Evolutionary conservation across 108 stramenopile species (phyloP).

Genomic region (Cyclotella choctawhatcheeana): DNA sequence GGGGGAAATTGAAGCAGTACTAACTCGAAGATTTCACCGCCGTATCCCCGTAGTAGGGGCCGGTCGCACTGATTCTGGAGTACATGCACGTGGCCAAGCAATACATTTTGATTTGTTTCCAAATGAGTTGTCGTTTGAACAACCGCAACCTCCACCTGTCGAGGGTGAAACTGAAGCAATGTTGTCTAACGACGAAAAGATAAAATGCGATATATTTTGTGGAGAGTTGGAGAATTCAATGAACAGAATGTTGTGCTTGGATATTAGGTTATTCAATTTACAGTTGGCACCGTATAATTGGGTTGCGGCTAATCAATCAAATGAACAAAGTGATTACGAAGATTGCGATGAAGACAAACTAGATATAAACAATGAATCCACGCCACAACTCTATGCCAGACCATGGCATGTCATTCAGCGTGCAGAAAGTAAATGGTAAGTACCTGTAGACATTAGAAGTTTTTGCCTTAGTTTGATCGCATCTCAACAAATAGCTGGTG

Average conservation of each 20-base stretch:
- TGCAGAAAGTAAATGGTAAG: conserved; percentile 63
- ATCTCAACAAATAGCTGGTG: too few species aligned
- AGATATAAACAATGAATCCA: conserved; percentile 2
- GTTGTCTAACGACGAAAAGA: conserved; percentile 8
- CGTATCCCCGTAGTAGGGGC: conserved; percentile 75
- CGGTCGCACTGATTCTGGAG: conserved; percentile 83
- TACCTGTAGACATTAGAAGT: too few species aligned
- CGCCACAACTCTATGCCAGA: conserved; percentile 2
- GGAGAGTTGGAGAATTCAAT: conserved; percentile 52
- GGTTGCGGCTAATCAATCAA: conserved; percentile 14
- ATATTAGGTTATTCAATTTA: conserved; percentile 69
- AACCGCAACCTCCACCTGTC: neutral
- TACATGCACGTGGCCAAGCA: conserved; percentile 87
- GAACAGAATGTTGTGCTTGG: conserved; percentile 70
- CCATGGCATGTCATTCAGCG: conserved; percentile 76
- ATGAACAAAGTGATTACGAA: neutral
- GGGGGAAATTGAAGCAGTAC: conserved; percentile 71
- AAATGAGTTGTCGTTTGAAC: conserved; percentile 23
- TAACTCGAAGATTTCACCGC: conserved; percentile 61
- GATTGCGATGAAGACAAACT: neutral
- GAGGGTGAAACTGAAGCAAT: neutral
- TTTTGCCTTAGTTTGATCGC: too few species aligned
- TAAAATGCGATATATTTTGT: conserved; percentile 28
- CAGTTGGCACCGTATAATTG: conserved; percentile 42
- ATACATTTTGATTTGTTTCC: conserved; percentile 80